Percentiles rank a stretch among this genome's conserved stretches.
Evolutionary conservation across 2,329 filamentous ascomycete genomes (phyloP).

Genomic region (Aspergillus sp.): DNA sequence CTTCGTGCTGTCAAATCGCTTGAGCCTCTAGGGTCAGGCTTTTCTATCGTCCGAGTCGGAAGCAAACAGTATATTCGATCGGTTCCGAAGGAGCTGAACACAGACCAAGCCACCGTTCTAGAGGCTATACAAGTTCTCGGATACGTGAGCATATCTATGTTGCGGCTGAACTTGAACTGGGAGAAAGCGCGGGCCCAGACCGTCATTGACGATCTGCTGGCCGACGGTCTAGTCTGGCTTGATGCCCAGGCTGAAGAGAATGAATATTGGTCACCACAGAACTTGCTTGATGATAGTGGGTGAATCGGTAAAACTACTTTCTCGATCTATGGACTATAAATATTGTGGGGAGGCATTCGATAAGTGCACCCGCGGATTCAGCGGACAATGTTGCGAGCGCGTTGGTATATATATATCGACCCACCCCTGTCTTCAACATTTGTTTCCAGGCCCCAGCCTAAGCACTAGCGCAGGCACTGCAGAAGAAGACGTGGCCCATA

Average conservation of each 20-base stretch:
- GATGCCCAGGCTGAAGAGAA: constrained; percentile 82
- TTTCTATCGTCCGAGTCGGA: constrained; percentile 80
- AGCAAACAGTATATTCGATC: constrained; percentile 84
- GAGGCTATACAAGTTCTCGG: constrained; percentile 89
- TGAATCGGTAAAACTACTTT: constrained; percentile 34
- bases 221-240: constrained; percentile 90
- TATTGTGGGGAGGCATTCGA: neutral
- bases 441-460: neutral
- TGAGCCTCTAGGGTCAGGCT: constrained; percentile 82
- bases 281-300: constrained; percentile 42
- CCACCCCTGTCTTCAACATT: neutral
- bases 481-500: too few species aligned
- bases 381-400: neutral
- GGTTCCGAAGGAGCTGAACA: constrained; percentile 92
- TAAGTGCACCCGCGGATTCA: neutral
- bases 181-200: constrained; percentile 80
- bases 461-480: too few species aligned
- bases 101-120: constrained; percentile 86
- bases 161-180: constrained; percentile 85
- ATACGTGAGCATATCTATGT: constrained; percentile 85
- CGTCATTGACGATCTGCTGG: constrained; percentile 83
- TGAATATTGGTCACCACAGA: constrained; percentile 76
- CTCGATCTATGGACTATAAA: neutral
- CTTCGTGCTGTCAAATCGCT: constrained; percentile 84
- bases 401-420: neutral